A percentile compares a stretch with the other conserved stretches of the same genome.
Conservation (phyloP, 1,284 basidiomycete genomes). For the Mycosarcoma maydis region DNA sequence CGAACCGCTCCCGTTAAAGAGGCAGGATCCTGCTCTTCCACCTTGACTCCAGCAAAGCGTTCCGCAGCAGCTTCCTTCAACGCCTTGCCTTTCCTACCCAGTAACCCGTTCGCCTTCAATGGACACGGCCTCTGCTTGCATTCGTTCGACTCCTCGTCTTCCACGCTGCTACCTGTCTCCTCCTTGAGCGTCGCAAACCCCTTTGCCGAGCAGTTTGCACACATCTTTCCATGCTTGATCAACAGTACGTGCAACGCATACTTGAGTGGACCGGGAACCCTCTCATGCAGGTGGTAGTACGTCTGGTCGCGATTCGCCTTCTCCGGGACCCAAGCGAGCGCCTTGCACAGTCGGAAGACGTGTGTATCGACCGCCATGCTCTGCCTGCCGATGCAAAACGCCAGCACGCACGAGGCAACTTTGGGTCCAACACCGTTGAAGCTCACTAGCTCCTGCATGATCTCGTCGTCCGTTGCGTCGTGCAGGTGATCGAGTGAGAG, state of each 20-base stretch:
- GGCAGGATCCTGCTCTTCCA: conserved; percentile 7
- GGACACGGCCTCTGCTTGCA: conserved; percentile 33
- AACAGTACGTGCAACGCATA: conserved; percentile 78
- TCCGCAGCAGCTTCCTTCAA: conserved; percentile 41
- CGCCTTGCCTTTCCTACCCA: conserved; percentile 46
- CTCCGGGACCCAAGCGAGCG: conserved; percentile 78
- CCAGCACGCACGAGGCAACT: conserved; percentile 79
- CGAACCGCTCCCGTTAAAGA: background rate
- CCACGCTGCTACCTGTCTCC: conserved; percentile 24
- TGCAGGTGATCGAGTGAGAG: conserved; percentile 69
- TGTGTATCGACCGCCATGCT: conserved; percentile 81
- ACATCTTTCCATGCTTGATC: conserved; percentile 72
- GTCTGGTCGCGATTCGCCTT: conserved; percentile 73
- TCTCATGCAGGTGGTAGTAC: conserved; percentile 77
- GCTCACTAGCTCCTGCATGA: conserved; percentile 72
- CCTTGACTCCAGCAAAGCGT: too few species aligned
- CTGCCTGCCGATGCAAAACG: conserved; percentile 79
- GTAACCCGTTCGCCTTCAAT: conserved; percentile 34
- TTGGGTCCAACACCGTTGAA: conserved; percentile 77
- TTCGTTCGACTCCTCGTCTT: conserved; percentile 4
- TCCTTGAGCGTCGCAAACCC: conserved; percentile 63
- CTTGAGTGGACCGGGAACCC: conserved; percentile 75
- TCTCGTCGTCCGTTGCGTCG: conserved; percentile 71
- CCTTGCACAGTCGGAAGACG: conserved; percentile 73
- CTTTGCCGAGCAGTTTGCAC: conserved; percentile 64